Evolutionary conservation across 805 yeast genomes (phyloP).

Genomic region (Candida manassasensis): DNA sequence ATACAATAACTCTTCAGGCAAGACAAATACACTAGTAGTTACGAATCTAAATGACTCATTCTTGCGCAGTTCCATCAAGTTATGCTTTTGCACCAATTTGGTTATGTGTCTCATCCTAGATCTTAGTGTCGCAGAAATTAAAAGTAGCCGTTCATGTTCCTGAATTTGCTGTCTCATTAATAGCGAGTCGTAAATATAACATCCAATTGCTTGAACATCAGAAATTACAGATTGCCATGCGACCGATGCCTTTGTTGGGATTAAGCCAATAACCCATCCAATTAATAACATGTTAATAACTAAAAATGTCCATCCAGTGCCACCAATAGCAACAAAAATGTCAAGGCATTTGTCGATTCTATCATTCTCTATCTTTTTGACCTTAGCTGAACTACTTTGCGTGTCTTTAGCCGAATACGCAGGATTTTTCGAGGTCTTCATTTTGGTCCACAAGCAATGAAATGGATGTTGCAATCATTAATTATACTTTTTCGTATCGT

Average conservation of each 20-base stretch:
- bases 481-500: no score
- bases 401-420: no score
- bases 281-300: background rate
- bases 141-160: background rate
- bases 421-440: no score
- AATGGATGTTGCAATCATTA: no score
- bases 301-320: background rate
- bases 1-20: background rate
- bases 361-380: background rate
- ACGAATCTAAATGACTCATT: no score
- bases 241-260: background rate
- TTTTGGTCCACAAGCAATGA: no score
- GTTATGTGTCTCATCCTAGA: background rate
- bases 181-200: constrained; percentile 1
- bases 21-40: no score
- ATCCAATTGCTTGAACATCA: background rate
- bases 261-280: constrained; percentile 1
- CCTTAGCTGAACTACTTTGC: background rate
- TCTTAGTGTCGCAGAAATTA: background rate
- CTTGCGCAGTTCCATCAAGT: no score
- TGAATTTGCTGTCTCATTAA: constrained; percentile 1
- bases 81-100: background rate
- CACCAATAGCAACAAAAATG: background rate
- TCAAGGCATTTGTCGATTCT: background rate
- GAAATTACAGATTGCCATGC: constrained; percentile 1